Conservation (phyloP, 2,329 filamentous ascomycete genomes). For the Xylariales sp. region DNA sequence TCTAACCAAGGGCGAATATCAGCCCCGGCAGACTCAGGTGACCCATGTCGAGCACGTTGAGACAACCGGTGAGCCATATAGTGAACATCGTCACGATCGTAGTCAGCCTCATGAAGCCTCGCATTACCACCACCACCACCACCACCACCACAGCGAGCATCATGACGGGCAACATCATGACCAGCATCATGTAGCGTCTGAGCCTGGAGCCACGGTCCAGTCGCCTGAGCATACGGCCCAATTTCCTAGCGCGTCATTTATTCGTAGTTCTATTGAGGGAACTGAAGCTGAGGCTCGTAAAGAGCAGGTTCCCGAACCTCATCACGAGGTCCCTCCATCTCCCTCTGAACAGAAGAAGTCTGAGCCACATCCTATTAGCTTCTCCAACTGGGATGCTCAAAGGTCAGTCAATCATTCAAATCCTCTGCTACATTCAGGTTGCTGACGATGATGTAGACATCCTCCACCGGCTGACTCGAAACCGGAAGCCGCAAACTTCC, state of each 20-base stretch:
- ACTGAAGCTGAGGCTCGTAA: constrained; percentile 43
- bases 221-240: constrained; percentile 14
- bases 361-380: constrained; percentile 27
- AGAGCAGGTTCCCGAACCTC: constrained; percentile 31
- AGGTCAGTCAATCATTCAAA: constrained; percentile 38
- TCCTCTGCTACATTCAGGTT: background rate
- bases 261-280: constrained; percentile 36
- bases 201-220: constrained; percentile 18
- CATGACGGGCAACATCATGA: constrained; percentile 10
- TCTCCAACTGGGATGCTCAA: constrained; percentile 49
- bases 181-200: constrained; percentile 12
- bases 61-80: constrained; percentile 29
- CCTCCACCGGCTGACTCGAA: constrained; percentile 61
- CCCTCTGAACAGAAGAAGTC: constrained; percentile 31
- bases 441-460: constrained; percentile 42
- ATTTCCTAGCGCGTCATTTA: constrained; percentile 19
- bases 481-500: constrained; percentile 83
- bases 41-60: constrained; percentile 15
- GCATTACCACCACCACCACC: constrained; percentile 16
- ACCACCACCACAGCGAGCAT: constrained; percentile 17
- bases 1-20: constrained; percentile 51
- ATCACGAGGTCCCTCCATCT: constrained; percentile 29
- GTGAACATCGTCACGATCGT: constrained; percentile 19
- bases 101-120: constrained; percentile 12
- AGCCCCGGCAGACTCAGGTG: constrained; percentile 21